These are phyloP conservation scores for Truncatella angustata DNA, from an alignment of 2,329 filamentous ascomycete species.

Conservation along the genomic window DNA sequence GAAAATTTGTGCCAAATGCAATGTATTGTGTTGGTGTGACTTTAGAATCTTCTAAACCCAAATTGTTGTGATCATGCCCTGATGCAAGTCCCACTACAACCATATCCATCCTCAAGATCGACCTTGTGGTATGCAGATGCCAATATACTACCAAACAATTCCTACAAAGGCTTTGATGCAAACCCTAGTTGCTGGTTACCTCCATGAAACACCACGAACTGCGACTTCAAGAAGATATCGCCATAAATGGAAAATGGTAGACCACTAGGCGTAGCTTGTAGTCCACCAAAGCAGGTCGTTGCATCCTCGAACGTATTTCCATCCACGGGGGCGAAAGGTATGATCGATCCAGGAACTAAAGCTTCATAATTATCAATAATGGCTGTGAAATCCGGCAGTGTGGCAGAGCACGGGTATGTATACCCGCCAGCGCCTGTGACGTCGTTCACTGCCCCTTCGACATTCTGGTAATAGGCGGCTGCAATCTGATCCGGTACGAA, in stretches of 20 bases:
- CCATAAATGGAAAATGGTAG: conserved; percentile 65
- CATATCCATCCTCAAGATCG: too few relatives aligned
- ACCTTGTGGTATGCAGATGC: too few relatives aligned
- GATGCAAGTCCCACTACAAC: too few relatives aligned
- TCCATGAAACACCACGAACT: conserved; percentile 64
- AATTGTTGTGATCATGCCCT: too few relatives aligned
- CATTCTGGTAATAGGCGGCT: conserved; percentile 55
- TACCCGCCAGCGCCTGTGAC: conserved; percentile 48
- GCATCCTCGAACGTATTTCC: conserved; percentile 50
- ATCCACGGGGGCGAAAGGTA: conserved; percentile 44
- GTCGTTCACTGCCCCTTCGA: conserved; percentile 46
- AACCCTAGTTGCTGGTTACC: conserved; percentile 45
- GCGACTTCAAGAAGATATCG: conserved; percentile 67
- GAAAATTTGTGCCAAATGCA: too few relatives aligned
- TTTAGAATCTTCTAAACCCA: too few relatives aligned
- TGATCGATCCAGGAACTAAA: conserved; percentile 31
- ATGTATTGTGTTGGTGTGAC: too few relatives aligned
- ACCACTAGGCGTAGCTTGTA: conserved; percentile 55
- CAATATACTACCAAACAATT: too few relatives aligned
- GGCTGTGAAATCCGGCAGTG: conserved; percentile 39
- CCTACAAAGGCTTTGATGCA: conserved; percentile 34
- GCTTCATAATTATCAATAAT: conserved; percentile 24
- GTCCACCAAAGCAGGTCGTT: conserved; percentile 62
- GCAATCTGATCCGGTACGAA: conserved; percentile 52
- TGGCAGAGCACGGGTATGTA: conserved; percentile 51